Evolutionary conservation across 345 rosid species (phyloP), one percentile per base, ranked within the genome.

Genomic region (Brassica nigra): DNA sequence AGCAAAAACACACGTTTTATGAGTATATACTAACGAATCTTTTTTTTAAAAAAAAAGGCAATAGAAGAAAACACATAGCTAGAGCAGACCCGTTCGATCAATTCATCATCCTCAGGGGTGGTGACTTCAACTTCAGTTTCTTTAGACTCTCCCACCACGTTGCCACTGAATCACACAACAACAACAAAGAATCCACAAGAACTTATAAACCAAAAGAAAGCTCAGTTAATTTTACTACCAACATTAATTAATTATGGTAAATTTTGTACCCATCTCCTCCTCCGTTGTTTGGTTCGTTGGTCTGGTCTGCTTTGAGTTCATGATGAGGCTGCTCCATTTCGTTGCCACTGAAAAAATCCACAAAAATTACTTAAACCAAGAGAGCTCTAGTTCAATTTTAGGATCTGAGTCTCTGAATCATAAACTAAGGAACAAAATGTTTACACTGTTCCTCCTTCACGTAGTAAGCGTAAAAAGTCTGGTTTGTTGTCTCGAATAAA

Each of bases 41-140:
- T 18, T 18, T 18, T 18, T 18, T 18, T 18, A 18, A 23, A 1
- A 23, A 23, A 23, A 23, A 61, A 37, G 9, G 20, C 6, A 66
- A 58, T 9, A 55, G 61, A 16, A 47, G 33, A 65, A 37, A 16
- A 34, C 65, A 31, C 20, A 39, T 58, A 37, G 12, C 75, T 30
- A 39, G 65, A 37, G 12, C 75, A 55, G 2, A 90, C 93, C 54
- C 94, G 89, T 86, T 86, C 89, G 66, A 90, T 87, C 23, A 92
- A 91, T 82, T 90, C 96, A 63, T 76, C 83, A 64, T 90, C 97
- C 82, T 87, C 97, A 9, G 90, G 89, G 2, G 94, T 90, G 69
- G 23, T 3, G 23, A 89, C 91, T 9, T 81, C 71, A n/a, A 88
- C 2, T 76, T 37, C 4, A 1, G 37, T 8, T 34, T 58, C 65